Percentiles rank a stretch among this genome's conserved stretches.
Conservation (phyloP, 2,329 filamentous ascomycete species). For the Trichophyton schoenleinii region DNA sequence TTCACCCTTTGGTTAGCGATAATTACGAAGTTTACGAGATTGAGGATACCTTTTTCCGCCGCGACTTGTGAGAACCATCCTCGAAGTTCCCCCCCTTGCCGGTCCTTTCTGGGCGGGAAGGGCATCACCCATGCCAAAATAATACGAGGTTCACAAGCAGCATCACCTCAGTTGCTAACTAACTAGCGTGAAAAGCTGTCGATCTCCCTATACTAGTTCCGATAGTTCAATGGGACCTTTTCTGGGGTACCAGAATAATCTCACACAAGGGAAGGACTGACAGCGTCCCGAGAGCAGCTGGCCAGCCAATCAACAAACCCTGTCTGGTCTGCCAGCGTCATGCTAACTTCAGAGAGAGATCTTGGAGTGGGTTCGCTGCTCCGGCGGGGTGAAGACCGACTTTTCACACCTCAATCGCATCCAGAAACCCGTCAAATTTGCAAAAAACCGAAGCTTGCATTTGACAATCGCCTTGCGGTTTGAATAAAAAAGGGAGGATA, state of each 20-base stretch:
- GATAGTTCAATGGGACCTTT: neutral
- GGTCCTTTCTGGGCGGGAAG: too few relatives aligned
- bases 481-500: neutral
- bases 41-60: neutral
- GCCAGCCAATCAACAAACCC: neutral
- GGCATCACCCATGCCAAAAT: neutral
- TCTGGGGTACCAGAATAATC: neutral
- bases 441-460: neutral
- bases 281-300: neutral
- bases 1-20: neutral
- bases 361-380: neutral
- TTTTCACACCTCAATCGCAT: neutral
- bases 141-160: neutral
- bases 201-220: neutral
- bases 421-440: neutral
- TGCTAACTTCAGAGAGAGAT: neutral
- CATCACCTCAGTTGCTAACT: neutral
- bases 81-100: too few relatives aligned
- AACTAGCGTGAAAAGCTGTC: neutral
- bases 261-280: neutral
- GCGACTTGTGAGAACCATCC: too few relatives aligned
- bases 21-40: neutral
- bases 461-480: neutral
- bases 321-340: neutral
- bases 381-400: neutral